phyloP scores from a whole-genome alignment of 2,329 filamentous ascomycete species.

The Orbilia quercus region DNA sequence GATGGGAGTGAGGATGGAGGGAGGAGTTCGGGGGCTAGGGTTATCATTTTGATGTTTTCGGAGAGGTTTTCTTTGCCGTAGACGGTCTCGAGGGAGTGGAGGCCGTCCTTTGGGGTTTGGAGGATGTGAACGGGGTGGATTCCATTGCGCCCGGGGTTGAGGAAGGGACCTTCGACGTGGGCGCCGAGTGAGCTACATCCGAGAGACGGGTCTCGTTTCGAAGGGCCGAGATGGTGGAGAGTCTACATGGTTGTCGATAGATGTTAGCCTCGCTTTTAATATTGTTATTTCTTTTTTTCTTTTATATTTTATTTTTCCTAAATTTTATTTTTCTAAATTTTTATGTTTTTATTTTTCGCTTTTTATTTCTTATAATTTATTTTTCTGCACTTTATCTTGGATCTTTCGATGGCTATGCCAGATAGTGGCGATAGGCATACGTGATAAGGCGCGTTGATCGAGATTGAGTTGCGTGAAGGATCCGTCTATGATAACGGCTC shows the following conservation, averaged over 20 bases:
- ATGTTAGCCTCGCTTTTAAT: too few relatives aligned
- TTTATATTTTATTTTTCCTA: not conserved
- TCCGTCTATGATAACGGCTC: not conserved
- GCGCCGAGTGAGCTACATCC: slow-evolving; percentile 89
- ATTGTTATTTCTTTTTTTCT: too few relatives aligned
- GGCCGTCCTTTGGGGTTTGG: slow-evolving; percentile 70
- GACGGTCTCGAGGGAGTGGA: slow-evolving; percentile 75
- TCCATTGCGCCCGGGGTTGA: slow-evolving; percentile 84
- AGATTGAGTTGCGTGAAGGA: slow-evolving; percentile 17
- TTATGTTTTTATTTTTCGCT: not conserved
- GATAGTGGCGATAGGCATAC: too few relatives aligned
- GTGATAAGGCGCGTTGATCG: too few relatives aligned
- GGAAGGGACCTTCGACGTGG: slow-evolving; percentile 90
- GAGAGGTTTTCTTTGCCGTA: slow-evolving; percentile 78
- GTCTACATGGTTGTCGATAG: slow-evolving; percentile 65
- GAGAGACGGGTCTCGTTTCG: slow-evolving; percentile 70
- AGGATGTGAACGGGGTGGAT: slow-evolving; percentile 83
- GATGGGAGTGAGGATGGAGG: slow-evolving; percentile 72
- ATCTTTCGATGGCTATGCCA: too few relatives aligned
- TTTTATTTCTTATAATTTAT: too few relatives aligned
- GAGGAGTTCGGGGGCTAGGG: slow-evolving; percentile 83
- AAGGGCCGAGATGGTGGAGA: slow-evolving; percentile 81
- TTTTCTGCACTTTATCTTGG: not conserved
- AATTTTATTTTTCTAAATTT: not conserved
- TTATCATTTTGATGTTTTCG: slow-evolving; percentile 78